Base-by-base conservation (phyloP, 106 monocot genomes). In the Vanilla planifolia region DNA sequence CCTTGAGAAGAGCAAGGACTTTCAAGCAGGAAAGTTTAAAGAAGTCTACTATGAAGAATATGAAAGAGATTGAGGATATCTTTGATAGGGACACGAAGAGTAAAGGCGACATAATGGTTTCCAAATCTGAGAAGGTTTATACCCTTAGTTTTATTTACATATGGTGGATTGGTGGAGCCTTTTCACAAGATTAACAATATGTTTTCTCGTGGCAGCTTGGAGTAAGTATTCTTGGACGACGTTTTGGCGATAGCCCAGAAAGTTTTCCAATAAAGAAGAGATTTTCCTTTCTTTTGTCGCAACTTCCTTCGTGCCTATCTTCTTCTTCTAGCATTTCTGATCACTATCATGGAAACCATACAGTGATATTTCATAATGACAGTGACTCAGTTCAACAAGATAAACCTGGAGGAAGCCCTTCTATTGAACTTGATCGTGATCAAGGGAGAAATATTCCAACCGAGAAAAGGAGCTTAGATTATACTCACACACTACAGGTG, bases 261-360 rank as follows among this genome's bases (percentile, higher is more conserved):
- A 86, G 63, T 69, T 75, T 96, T 64, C 95, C 90, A 16, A 84
- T 90, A 34, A 96, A 96, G 73, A 96, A 96, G 72, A 89, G n/a
- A n/a, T n/a, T n/a, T n/a, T n/a, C n/a, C n/a, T n/a, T n/a, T n/a
- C n/a, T 76, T 66, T 72, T 81, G 63, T 62, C 68, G 17, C 40
- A 73, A 28, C 51, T 52, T 59, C 64, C 53, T 32, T 68, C 80
- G 74, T 70, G 83, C 28, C 68, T 80, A 33, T 61, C 80, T 24
- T 71, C 46, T 13, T 42, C 65, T 5, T 60, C 57, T n/a, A 46
- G 70, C 68, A 60, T 40, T 62, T 35, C 53, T 48, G 61, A 50
- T 37, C 51, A 41, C 16, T 20, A 43, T 47, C 37, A 33, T 8
- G 66, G 44, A 16, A 34, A 32, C 9, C 13, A 42, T 30, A 2